phyloP scores from a whole-genome alignment of 495 filamentous ascomycete species.

The Terfezia claveryi region DNA sequence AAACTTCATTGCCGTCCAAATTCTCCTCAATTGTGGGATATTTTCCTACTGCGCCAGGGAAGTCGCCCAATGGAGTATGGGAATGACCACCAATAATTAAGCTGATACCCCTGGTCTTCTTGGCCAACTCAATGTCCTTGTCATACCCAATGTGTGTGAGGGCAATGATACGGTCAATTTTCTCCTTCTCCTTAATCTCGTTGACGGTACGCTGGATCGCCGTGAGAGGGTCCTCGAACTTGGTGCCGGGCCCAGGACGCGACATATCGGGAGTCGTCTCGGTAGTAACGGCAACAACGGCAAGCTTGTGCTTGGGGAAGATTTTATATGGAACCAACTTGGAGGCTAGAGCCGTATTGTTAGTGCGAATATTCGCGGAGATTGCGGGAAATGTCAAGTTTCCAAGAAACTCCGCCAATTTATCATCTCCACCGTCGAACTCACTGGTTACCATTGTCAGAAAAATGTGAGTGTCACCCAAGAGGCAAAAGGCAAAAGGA shows the following conservation, averaged over 20 bases:
- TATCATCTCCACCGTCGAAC: conserved; percentile 23
- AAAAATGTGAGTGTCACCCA: not conserved
- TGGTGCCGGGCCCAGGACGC: conserved; percentile 28
- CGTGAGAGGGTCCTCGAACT: conserved; percentile 26
- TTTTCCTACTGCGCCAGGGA: conserved; percentile 26
- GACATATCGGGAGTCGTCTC: conserved; percentile 30
- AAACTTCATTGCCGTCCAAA: conserved; percentile 35
- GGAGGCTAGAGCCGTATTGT: conserved; percentile 28
- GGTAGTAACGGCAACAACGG: conserved; percentile 36
- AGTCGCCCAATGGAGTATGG: conserved; percentile 34
- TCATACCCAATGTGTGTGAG: conserved; percentile 40
- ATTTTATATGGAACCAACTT: conserved; percentile 36
- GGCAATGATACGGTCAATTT: conserved; percentile 33
- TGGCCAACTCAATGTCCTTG: conserved; percentile 31
- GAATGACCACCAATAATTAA: conserved; percentile 35
- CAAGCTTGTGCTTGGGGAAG: conserved; percentile 31
- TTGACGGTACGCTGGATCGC: conserved; percentile 33
- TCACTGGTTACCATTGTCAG: not conserved
- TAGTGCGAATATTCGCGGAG: conserved; percentile 30
- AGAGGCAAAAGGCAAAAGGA: conserved; percentile 5
- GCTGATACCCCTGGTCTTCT: conserved; percentile 28
- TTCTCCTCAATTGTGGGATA: conserved; percentile 37
- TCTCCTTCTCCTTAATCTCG: conserved; percentile 26
- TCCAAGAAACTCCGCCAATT: conserved; percentile 29
- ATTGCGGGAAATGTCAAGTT: conserved; percentile 38